Percentiles rank a stretch among this genome's conserved stretches.
Conservation (phyloP, 345 rosid genomes). For the Garcia nutans region DNA sequence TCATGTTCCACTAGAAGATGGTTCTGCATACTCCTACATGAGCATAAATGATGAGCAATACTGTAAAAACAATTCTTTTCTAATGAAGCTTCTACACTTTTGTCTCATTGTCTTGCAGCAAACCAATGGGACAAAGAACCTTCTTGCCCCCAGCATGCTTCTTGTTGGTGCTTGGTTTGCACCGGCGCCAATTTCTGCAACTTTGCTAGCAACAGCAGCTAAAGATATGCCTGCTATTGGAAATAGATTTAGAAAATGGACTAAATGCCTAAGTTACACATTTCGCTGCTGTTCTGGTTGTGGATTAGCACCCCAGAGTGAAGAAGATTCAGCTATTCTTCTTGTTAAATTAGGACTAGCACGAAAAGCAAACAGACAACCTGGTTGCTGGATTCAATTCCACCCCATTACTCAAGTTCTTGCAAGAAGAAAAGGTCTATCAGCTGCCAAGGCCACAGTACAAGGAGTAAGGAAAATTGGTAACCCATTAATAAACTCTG, state of each 20-base stretch:
- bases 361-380: constrained; percentile 50
- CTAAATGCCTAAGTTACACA: constrained; percentile 48
- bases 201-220: constrained; percentile 64
- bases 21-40: constrained; percentile 38
- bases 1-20: constrained; percentile 55
- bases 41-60: constrained; percentile 56
- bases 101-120: constrained; percentile 63
- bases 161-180: constrained; percentile 92
- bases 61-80: constrained; percentile 68
- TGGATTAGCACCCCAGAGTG: constrained; percentile 64
- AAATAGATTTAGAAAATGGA: constrained; percentile 59
- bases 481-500: constrained; percentile 49
- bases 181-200: constrained; percentile 60
- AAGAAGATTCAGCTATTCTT: constrained; percentile 72
- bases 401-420: constrained; percentile 68
- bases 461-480: constrained; percentile 58
- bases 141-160: constrained; percentile 69
- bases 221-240: constrained; percentile 56
- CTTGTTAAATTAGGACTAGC: constrained; percentile 77
- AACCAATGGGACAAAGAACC: constrained; percentile 56
- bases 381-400: constrained; percentile 77
- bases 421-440: constrained; percentile 52
- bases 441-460: constrained; percentile 65
- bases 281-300: constrained; percentile 66
- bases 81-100: constrained; percentile 57